Evolutionary conservation across 2,329 filamentous ascomycete genomes (phyloP), one percentile per base, ranked within the genome.

Genomic region (Fusarium domesticum): DNA sequence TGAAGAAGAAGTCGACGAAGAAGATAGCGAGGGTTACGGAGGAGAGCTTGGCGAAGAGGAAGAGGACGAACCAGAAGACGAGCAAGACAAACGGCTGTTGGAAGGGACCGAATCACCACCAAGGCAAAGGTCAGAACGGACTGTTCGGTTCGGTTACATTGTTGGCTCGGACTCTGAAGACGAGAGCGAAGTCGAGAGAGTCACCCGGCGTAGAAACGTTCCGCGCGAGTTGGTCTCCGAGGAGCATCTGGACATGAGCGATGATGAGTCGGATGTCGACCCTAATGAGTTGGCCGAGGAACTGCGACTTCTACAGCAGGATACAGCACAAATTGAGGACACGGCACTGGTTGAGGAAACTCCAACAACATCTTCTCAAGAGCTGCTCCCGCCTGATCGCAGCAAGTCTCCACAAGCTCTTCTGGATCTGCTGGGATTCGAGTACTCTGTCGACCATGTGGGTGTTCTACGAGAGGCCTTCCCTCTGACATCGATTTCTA

Each of bases 381-480:
- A 17, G 17, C 35, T 51, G 18, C 35, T 54, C 6, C 35, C 45
- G 1, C 31, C 34, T 12, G 19, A 25, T 20, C 18, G 40, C 12
- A 39, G 19, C 14, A 35, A 41, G 32, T 28, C 23, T 28, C 23
- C 23, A 28, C 8, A 28, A 28, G 23, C 23, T 28, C 23, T 28
- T 28, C 8, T 12, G 14, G 14, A 12, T 10, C 10, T 34, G 32
- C 10, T 16, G 15, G n/a, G 16, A 35, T 37, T 6, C 33, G 39
- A 12, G 18, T 23, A 3, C 35, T 41, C 28, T 30, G 25, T 11
- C 34, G 37, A 15, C 25, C 28, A 15, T 30, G 37, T 2, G 17
- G 17, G 36, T 36, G 62, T 66, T n/a, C 54, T 76, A 2, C 67
- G 63, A 34, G 55, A 61, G 14, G 72, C 74, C 0, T 79, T 76